Percentiles rank a stretch among this genome's conserved stretches.
phyloP scores from a whole-genome alignment of 2,329 filamentous ascomycete genomes.

The Rutstroemia sp. region DNA sequence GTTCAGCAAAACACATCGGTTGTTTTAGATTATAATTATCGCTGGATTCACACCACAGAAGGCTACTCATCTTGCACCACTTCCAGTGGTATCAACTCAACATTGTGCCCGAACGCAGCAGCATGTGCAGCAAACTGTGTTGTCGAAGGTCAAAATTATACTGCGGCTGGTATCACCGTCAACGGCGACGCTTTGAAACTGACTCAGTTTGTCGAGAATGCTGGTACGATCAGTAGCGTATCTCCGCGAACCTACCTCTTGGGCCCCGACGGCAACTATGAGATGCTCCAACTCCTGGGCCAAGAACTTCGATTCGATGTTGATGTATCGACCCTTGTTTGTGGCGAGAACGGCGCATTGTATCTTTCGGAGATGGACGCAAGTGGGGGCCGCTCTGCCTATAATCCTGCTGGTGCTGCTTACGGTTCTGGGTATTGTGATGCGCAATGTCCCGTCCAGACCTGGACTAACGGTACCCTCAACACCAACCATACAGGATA shows the following conservation, averaged over 20 bases:
- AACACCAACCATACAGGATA: constrained; percentile 41
- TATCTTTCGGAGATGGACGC: constrained; percentile 58
- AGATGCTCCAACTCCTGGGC: constrained; percentile 48
- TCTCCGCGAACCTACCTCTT: constrained; percentile 39
- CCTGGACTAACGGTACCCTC: constrained; percentile 38
- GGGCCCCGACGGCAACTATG: constrained; percentile 41
- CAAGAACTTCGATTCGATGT: constrained; percentile 54
- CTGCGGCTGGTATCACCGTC: constrained; percentile 35
- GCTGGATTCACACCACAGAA: constrained; percentile 33
- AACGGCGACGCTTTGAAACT: constrained; percentile 32
- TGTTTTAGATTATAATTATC: constrained; percentile 38
- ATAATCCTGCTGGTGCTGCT: constrained; percentile 46
- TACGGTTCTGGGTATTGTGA: constrained; percentile 26
- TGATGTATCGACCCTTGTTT: constrained; percentile 58
- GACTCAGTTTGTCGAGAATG: constrained; percentile 16
- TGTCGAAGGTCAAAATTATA: constrained; percentile 44
- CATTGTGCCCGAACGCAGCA: constrained; percentile 41
- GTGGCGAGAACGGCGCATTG: constrained; percentile 64
- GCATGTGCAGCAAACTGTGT: constrained; percentile 48
- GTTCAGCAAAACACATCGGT: constrained; percentile 38
- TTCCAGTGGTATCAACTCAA: constrained; percentile 33
- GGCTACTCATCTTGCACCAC: constrained; percentile 28
- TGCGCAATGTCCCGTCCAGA: constrained; percentile 13
- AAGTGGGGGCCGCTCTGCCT: constrained; percentile 48
- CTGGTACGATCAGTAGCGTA: constrained; percentile 21